phyloP scores from a whole-genome alignment of 176 grass and related monocot genomes.

The Alloteropsis semialata region DNA sequence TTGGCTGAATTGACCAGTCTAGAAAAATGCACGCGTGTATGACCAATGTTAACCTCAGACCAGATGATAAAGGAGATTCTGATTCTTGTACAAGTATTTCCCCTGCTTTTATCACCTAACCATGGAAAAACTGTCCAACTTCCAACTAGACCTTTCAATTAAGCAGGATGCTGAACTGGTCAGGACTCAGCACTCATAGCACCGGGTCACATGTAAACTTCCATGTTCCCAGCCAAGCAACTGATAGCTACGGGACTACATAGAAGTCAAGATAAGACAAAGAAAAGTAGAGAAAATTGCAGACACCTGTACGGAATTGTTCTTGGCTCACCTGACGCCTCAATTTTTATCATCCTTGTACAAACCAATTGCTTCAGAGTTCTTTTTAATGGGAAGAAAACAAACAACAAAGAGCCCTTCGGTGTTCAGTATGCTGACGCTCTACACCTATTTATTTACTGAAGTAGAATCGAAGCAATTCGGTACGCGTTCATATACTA shows the following conservation, averaged over 20 bases:
- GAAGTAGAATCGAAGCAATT: no score
- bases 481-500: background rate
- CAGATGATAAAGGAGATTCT: background rate
- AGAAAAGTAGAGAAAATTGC: background rate
- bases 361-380: background rate
- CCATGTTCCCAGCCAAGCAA: background rate
- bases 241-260: constrained; percentile 23
- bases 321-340: background rate
- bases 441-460: background rate
- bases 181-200: background rate
- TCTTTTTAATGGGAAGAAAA: background rate
- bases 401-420: background rate
- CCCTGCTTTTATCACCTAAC: background rate
- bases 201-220: background rate
- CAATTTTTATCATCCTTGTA: background rate
- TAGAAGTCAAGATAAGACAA: constrained; percentile 17
- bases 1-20: background rate
- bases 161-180: background rate
- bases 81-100: background rate
- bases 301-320: background rate
- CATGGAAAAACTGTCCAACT: no score
- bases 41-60: background rate
- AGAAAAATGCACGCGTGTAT: no score
- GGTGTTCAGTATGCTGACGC: background rate
- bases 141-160: background rate